Conservation (phyloP, 306 rosid species). For the Oemleria cerasiformis region DNA sequence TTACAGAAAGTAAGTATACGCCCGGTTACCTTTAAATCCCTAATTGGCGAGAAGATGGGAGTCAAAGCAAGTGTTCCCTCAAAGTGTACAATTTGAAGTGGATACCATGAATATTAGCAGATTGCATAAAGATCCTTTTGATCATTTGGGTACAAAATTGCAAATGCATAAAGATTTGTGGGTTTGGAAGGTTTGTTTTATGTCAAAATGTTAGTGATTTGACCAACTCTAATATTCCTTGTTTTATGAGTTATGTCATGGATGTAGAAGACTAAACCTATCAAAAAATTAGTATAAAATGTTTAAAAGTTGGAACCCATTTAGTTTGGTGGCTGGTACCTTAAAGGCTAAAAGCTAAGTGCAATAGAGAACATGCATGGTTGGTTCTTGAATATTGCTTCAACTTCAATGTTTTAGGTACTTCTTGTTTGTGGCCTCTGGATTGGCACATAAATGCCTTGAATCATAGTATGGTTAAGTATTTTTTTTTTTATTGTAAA, state of each 20-base stretch:
- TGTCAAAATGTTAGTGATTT: no score
- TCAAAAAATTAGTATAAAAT: background rate
- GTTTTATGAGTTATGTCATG: conserved; percentile 7
- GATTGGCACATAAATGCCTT: no score
- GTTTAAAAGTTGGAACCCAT: background rate
- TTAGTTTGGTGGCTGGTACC: background rate
- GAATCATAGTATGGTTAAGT: no score
- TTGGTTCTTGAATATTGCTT: no score
- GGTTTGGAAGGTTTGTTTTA: background rate
- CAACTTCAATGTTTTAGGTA: no score
- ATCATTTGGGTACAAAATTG: no score
- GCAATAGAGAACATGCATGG: background rate
- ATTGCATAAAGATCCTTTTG: background rate
- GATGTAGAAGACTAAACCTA: background rate
- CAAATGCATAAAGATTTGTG: background rate
- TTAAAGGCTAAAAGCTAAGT: background rate
- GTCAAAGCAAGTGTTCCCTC: background rate
- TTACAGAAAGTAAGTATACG: no score
- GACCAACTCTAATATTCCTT: background rate
- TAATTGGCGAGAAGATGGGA: background rate
- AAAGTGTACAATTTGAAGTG: background rate
- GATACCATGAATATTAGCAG: background rate
- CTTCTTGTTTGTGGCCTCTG: no score
- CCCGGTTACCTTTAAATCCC: no score
- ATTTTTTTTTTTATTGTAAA: no score